Evolutionary conservation across 257 asterid genomes (phyloP).

Genomic region (Linderniella brevidens): DNA sequence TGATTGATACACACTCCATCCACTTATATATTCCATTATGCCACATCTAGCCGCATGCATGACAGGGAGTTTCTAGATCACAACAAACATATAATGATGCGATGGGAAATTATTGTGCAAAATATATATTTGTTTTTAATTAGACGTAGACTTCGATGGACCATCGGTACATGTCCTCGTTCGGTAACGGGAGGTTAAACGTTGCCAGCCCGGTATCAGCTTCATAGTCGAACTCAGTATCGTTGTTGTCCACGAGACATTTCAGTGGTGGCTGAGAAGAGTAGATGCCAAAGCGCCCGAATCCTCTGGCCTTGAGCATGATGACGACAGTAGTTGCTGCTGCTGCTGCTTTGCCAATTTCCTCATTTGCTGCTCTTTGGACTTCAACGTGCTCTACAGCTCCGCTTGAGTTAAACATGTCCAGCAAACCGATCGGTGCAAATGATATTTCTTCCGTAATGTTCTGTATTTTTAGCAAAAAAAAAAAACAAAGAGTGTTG

Average conservation of each 20-base stretch:
- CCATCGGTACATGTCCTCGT: slow-evolving; percentile 69
- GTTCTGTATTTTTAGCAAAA: slow-evolving; percentile 41
- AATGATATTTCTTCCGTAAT: slow-evolving; percentile 28
- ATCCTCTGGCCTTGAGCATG: slow-evolving; percentile 51
- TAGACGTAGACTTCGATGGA: slow-evolving; percentile 38
- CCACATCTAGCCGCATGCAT: no score
- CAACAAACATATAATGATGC: no score
- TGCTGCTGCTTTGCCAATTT: slow-evolving; percentile 11
- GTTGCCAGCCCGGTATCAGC: slow-evolving; percentile 39
- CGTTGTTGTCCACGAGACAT: slow-evolving; percentile 33
- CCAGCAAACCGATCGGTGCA: slow-evolving; percentile 81
- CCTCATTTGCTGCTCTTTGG: slow-evolving; percentile 16
- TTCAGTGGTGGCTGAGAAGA: slow-evolving; percentile 45
- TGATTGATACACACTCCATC: no score
- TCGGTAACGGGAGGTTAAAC: slow-evolving; percentile 29
- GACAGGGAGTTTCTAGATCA: no score
- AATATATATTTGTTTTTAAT: background rate
- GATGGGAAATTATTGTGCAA: no score
- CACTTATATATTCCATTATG: no score
- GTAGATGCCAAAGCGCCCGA: slow-evolving; percentile 72
- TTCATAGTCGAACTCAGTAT: slow-evolving; percentile 32
- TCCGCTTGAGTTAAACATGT: slow-evolving; percentile 81
- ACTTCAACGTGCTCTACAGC: slow-evolving; percentile 58
- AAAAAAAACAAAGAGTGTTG: background rate
- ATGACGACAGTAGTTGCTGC: slow-evolving; percentile 34